Evolutionary conservation across 106 monocot genomes (phyloP).

Genomic region (Platanthera guangdongensis): DNA sequence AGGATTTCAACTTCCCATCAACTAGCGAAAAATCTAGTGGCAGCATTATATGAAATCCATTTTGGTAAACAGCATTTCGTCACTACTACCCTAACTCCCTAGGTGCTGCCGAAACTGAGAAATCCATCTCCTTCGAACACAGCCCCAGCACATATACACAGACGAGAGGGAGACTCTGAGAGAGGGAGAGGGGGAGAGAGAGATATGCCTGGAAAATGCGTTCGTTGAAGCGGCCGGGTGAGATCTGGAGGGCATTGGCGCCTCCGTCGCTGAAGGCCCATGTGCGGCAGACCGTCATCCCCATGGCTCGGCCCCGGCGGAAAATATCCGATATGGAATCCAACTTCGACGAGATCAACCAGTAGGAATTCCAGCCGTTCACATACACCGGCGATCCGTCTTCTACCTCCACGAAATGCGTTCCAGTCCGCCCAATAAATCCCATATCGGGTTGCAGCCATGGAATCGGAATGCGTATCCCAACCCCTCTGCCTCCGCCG

Average conservation of each 20-base stretch:
- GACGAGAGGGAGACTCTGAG: neutral
- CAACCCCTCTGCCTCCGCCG: neutral
- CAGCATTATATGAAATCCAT: neutral
- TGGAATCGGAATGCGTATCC: slow-evolving; percentile 41
- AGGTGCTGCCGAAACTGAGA: neutral
- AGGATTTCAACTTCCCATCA: neutral
- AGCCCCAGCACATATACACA: neutral
- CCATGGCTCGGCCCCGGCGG: slow-evolving; percentile 43
- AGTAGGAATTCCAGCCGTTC: slow-evolving; percentile 95
- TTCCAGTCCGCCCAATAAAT: slow-evolving; percentile 43
- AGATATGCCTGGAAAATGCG: slow-evolving; percentile 50
- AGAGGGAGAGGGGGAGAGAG: neutral
- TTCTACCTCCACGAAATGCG: slow-evolving; percentile 41
- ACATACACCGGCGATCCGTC: slow-evolving; percentile 32
- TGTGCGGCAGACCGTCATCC: slow-evolving; percentile 70
- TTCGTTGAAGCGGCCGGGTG: slow-evolving; percentile 62
- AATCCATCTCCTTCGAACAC: neutral
- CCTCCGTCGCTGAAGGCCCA: slow-evolving; percentile 92
- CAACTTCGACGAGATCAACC: slow-evolving; percentile 46
- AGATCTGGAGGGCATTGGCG: slow-evolving; percentile 55
- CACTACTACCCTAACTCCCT: neutral
- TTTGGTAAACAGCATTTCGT: neutral
- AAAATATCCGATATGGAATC: slow-evolving; percentile 50
- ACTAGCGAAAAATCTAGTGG: neutral
- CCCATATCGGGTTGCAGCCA: slow-evolving; percentile 58